phyloP scores from a whole-genome alignment of 306 rosid species.

The Prunus mira region DNA sequence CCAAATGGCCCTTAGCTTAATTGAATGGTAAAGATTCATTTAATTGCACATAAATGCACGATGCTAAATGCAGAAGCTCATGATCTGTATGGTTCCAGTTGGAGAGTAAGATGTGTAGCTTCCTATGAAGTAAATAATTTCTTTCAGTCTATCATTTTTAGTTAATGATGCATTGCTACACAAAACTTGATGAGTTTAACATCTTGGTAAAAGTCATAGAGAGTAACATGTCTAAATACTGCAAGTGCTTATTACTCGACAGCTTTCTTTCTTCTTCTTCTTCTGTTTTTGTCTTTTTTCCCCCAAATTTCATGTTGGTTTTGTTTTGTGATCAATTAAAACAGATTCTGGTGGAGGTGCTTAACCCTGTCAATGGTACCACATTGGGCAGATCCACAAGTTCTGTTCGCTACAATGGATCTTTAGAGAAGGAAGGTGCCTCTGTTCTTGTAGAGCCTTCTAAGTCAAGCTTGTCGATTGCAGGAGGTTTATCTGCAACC shows the following conservation, averaged over 20 bases:
- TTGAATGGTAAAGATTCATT: too few species aligned
- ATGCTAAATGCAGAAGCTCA: too few species aligned
- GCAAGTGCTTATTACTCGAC: slow-evolving; percentile 10
- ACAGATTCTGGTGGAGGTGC: slow-evolving; percentile 95
- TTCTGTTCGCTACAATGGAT: slow-evolving; percentile 76
- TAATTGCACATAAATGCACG: too few species aligned
- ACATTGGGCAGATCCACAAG: slow-evolving; percentile 35
- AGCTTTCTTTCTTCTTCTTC: slow-evolving; percentile 22
- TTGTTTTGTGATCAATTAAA: slow-evolving; percentile 29
- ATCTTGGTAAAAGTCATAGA: not conserved
- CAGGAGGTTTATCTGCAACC: slow-evolving; percentile 81
- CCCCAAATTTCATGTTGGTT: slow-evolving; percentile 7
- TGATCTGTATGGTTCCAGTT: too few species aligned
- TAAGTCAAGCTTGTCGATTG: slow-evolving; percentile 72
- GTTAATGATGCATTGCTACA: too few species aligned
- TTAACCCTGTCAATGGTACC: slow-evolving; percentile 51
- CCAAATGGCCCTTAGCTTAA: too few species aligned
- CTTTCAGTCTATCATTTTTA: not conserved
- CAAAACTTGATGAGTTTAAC: not conserved
- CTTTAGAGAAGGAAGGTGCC: slow-evolving; percentile 63
- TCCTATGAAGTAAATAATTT: not conserved
- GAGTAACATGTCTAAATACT: not conserved
- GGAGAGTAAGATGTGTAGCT: too few species aligned
- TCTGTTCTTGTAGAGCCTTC: slow-evolving; percentile 75
- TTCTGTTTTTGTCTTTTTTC: not conserved